phyloP scores from a whole-genome alignment of 371 early-diverging fungal species.

The Vairimorpha necatrix region DNA sequence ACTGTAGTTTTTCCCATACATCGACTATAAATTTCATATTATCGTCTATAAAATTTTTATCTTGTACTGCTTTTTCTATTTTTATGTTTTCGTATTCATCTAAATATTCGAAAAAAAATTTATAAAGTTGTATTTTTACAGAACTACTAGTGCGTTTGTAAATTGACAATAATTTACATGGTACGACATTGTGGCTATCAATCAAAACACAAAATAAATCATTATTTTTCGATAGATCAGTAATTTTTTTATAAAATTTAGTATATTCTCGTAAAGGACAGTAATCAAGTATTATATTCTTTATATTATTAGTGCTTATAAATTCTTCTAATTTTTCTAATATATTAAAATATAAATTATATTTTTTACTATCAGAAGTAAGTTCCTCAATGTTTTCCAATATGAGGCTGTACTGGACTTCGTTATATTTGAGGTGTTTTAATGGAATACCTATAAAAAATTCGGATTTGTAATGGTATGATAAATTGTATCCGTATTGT shows the following conservation, averaged over 20 bases:
- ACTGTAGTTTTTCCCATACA: background rate
- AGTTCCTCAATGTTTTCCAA: slow-evolving; percentile 20
- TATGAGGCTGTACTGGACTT: slow-evolving; percentile 16
- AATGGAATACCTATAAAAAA: slow-evolving; percentile 2
- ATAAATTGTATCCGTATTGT: slow-evolving; percentile 3
- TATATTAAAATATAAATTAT: slow-evolving; percentile 10
- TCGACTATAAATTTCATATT: background rate
- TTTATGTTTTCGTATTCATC: background rate
- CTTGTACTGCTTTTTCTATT: background rate
- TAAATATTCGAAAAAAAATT: slow-evolving; percentile 11
- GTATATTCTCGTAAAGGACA: slow-evolving; percentile 29
- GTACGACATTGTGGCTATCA: slow-evolving; percentile 50
- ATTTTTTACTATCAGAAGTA: background rate
- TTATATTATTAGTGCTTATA: slow-evolving; percentile 1
- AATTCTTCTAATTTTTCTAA: background rate
- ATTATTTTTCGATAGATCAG: slow-evolving; percentile 4
- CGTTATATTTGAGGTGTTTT: slow-evolving; percentile 11
- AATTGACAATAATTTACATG: slow-evolving; percentile 4
- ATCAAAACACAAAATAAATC: background rate
- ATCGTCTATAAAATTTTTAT: background rate
- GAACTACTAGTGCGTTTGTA: slow-evolving; percentile 23
- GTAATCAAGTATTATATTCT: slow-evolving; percentile 25
- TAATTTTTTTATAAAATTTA: slow-evolving; percentile 10
- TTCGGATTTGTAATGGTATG: background rate
- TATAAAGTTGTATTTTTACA: slow-evolving; percentile 32